phyloP scores from a whole-genome alignment of 163 green algal species.

The Volvox carteri region DNA sequence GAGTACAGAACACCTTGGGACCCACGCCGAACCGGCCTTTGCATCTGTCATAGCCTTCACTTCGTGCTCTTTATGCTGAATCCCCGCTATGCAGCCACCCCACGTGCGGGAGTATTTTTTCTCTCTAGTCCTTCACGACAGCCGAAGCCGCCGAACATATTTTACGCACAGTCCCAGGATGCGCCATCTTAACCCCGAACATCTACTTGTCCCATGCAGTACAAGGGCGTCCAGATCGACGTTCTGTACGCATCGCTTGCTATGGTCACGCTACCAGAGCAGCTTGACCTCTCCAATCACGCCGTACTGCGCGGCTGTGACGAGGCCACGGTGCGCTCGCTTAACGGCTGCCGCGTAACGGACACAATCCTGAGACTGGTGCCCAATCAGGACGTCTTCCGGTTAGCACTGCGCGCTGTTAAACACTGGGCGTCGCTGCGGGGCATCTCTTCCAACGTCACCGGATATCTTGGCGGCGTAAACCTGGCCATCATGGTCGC shows the following conservation, averaged over 20 bases:
- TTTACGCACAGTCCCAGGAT: no score
- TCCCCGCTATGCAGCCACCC: no score
- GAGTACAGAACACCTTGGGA: no score
- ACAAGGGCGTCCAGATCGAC: conserved; percentile 94
- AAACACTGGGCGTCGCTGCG: conserved; percentile 96
- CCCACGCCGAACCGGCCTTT: no score
- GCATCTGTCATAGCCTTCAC: no score
- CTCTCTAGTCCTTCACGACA: no score
- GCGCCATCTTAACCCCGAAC: no score
- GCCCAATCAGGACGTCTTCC: conserved; percentile 52
- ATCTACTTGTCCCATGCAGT: no score
- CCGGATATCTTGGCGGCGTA: conserved; percentile 97
- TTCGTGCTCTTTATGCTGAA: no score
- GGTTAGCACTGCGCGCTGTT: conserved; percentile 79
- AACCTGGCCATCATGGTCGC: conserved; percentile 98
- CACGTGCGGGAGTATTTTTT: no score
- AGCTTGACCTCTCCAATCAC: conserved; percentile 89
- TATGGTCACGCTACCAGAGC: conserved; percentile 77
- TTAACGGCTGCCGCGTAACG: conserved; percentile 98
- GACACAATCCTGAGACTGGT: conserved; percentile 91
- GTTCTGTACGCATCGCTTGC: conserved; percentile 93
- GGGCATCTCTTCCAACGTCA: conserved; percentile 86
- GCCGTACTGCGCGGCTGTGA: conserved; percentile 82
- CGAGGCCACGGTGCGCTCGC: conserved; percentile 70
- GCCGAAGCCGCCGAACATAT: no score